A percentile compares a stretch with the other conserved stretches of the same genome.
Evolutionary conservation across 305 asterid genomes (phyloP).

Genomic region (Solanum hybrid): DNA sequence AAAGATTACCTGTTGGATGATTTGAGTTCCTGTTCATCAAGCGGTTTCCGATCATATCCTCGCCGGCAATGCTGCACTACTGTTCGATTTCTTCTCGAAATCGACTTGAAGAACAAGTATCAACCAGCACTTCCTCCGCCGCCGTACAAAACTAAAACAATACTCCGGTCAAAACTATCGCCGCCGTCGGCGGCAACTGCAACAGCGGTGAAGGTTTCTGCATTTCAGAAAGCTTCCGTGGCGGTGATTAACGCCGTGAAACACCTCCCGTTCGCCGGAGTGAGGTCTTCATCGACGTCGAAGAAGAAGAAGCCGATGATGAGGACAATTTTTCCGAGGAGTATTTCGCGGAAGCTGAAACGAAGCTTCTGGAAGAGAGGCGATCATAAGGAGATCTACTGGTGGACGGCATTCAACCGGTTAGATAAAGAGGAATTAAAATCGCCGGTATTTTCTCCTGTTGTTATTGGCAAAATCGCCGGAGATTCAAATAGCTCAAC

Average conservation of each 20-base stretch:
- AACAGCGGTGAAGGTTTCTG: conserved; percentile 14
- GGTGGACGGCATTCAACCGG: conserved; percentile 37
- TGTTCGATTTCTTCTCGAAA: conserved; percentile 48
- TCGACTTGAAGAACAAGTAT: conserved; percentile 35
- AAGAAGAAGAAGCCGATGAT: conserved; percentile 9
- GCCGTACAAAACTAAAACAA: not conserved
- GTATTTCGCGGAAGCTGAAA: conserved; percentile 36
- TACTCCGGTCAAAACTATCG: conserved; percentile 19
- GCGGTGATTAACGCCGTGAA: conserved; percentile 49
- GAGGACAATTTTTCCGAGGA: conserved; percentile 31
- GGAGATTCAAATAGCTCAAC: conserved; percentile 21
- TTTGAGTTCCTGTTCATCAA: conserved; percentile 84
- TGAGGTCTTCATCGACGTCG: not conserved
- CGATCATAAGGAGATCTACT: conserved; percentile 33
- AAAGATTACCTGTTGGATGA: conserved; percentile 79
- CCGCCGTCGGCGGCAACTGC: not conserved
- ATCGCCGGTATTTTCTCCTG: conserved; percentile 12
- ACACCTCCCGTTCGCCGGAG: conserved; percentile 32
- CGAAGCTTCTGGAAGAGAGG: conserved; percentile 49
- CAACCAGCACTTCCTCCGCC: not conserved
- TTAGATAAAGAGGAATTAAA: conserved; percentile 24
- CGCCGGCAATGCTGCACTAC: conserved; percentile 65
- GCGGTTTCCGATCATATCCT: conserved; percentile 76
- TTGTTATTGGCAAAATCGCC: not conserved
- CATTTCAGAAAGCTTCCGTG: conserved; percentile 31